Evolutionary conservation across 2,329 filamentous ascomycete genomes (phyloP).

Genomic region (Scedosporium minutisporum): DNA sequence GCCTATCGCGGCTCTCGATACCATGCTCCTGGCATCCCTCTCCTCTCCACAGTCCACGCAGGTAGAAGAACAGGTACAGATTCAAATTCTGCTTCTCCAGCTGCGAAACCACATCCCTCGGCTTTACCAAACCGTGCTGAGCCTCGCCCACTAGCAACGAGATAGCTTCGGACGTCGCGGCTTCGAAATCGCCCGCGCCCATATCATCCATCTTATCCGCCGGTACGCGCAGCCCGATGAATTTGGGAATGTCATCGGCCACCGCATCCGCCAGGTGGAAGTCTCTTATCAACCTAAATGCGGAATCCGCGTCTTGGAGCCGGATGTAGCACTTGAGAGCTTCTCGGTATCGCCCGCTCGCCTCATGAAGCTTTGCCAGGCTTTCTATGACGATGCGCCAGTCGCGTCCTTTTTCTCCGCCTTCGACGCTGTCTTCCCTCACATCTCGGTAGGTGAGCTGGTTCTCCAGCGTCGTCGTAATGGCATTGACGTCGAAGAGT

Average conservation of each 20-base stretch:
- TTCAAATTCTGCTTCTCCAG: slow-evolving; percentile 57
- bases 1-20: slow-evolving; percentile 44
- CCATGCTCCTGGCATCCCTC: slow-evolving; percentile 49
- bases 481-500: slow-evolving; percentile 67
- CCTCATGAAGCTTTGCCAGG: slow-evolving; percentile 75
- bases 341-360: slow-evolving; percentile 70
- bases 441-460: slow-evolving; percentile 70
- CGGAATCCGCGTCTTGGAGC: slow-evolving; percentile 83
- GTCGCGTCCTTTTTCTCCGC: slow-evolving; percentile 62
- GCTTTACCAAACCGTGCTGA: slow-evolving; percentile 74
- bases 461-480: slow-evolving; percentile 71
- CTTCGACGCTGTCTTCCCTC: slow-evolving; percentile 65
- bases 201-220: slow-evolving; percentile 58
- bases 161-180: slow-evolving; percentile 73
- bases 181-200: slow-evolving; percentile 61
- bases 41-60: slow-evolving; percentile 76
- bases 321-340: slow-evolving; percentile 83
- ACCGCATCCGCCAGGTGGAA: slow-evolving; percentile 86
- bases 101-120: slow-evolving; percentile 68
- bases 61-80: slow-evolving; percentile 84
- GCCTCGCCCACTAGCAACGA: slow-evolving; percentile 83
- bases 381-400: slow-evolving; percentile 86
- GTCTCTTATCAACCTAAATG: slow-evolving; percentile 76
- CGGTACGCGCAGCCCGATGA: slow-evolving; percentile 79
- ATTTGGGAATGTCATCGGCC: slow-evolving; percentile 78